phyloP scores from a whole-genome alignment of 1,139 yeast genomes.

The Lodderomyces metapsilosis region DNA sequence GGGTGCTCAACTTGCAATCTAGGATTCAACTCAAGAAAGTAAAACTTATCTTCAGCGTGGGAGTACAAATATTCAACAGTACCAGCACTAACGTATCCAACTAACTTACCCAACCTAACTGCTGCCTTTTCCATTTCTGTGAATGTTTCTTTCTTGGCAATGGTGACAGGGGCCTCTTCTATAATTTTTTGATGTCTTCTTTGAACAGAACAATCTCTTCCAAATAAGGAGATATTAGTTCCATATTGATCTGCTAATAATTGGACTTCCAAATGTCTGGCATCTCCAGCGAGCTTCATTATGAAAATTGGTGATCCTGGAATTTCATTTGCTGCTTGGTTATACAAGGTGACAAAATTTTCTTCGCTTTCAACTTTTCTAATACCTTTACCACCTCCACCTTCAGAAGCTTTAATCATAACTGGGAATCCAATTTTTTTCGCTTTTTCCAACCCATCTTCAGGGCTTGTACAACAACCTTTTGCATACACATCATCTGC shows the following conservation, averaged over 20 bases:
- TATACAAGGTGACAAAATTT: conserved; percentile 66
- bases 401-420: conserved; percentile 96
- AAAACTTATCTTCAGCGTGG: conserved; percentile 89
- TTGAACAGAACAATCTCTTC: conserved; percentile 96
- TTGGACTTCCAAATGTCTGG: conserved; percentile 95
- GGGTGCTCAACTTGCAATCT: conserved; percentile 99
- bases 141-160: conserved; percentile 86
- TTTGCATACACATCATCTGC: conserved; percentile 75
- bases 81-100: conserved; percentile 98
- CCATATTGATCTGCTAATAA: conserved; percentile 94
- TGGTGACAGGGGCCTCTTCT: conserved; percentile 95
- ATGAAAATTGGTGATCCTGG: conserved; percentile 96
- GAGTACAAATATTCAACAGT: conserved; percentile 96
- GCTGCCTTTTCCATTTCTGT: conserved; percentile 94
- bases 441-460: conserved; percentile 85
- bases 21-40: conserved; percentile 94
- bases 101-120: conserved; percentile 90
- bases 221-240: conserved; percentile 87
- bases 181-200: conserved; percentile 96
- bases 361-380: conserved; percentile 83
- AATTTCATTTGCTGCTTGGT: conserved; percentile 90
- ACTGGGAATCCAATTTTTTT: conserved; percentile 89
- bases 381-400: conserved; percentile 99
- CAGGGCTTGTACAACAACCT: conserved; percentile 86
- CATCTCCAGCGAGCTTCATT: conserved; percentile 92